phyloP scores from a whole-genome alignment of 495 filamentous ascomycete genomes.

The Eremomyces bilateralis region DNA sequence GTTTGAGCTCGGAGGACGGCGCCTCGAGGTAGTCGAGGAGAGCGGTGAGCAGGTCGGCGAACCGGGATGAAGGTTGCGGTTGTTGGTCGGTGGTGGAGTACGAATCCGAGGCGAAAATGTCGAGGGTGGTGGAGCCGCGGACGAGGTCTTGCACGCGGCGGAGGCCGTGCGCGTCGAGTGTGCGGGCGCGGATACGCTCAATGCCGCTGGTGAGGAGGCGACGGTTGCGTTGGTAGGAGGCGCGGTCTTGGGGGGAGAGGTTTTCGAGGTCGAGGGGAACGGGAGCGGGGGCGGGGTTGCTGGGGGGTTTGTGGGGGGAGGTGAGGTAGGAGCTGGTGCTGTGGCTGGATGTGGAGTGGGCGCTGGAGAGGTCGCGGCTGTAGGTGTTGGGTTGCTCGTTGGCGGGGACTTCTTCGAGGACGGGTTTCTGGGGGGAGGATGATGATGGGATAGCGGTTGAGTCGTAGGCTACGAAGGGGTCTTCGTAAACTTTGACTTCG shows the following conservation, averaged over 20 bases:
- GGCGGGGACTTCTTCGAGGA: conserved; percentile 20
- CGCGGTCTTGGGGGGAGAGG: conserved; percentile 25
- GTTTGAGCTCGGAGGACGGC: conserved; percentile 13
- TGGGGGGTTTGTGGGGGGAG: conserved; percentile 1
- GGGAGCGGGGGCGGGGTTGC: conserved; percentile 9
- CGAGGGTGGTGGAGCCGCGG: conserved; percentile 30
- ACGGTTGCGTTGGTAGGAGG: conserved; percentile 21
- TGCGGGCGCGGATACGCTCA: conserved; percentile 41
- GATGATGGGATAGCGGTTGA: neutral
- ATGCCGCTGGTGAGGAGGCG: conserved; percentile 58
- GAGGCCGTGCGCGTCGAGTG: conserved; percentile 71
- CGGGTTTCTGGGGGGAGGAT: conserved; percentile 8
- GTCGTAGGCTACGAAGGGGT: conserved; percentile 15
- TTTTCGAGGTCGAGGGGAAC: too few relatives aligned
- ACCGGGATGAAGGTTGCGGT: conserved; percentile 19
- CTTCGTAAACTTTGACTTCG: conserved; percentile 22
- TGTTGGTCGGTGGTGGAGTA: too few relatives aligned
- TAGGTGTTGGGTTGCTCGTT: conserved; percentile 11
- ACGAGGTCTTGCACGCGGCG: conserved; percentile 69
- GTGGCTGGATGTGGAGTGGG: neutral
- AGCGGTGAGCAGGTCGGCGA: conserved; percentile 49
- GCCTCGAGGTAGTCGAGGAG: conserved; percentile 54
- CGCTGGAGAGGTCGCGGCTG: neutral
- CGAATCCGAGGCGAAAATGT: conserved; percentile 22
- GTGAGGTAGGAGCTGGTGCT: conserved; percentile 5